Percentiles rank a stretch among this genome's conserved stretches.
Evolutionary conservation across 2,329 filamentous ascomycete genomes (phyloP).

Genomic region (Cladosporium sp.): DNA sequence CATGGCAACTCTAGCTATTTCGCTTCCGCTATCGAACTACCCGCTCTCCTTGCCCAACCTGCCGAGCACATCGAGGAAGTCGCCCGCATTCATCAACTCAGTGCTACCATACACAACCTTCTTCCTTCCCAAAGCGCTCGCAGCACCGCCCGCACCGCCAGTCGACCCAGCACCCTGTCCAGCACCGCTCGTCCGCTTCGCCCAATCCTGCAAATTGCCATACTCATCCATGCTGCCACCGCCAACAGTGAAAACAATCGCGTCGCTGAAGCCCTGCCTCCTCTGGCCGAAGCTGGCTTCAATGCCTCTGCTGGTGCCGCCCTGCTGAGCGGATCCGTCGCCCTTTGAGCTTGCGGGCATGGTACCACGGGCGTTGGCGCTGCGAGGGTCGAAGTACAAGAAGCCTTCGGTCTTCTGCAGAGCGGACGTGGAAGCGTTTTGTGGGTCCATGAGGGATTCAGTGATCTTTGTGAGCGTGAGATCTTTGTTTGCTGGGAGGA

Average conservation of each 20-base stretch:
- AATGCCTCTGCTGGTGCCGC: slow-evolving; percentile 53
- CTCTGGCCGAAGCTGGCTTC: slow-evolving; percentile 85
- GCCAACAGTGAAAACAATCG: slow-evolving; percentile 50
- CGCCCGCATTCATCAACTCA: slow-evolving; percentile 61
- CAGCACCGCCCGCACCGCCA: slow-evolving; percentile 42
- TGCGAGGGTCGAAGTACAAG: slow-evolving; percentile 93
- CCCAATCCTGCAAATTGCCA: slow-evolving; percentile 95
- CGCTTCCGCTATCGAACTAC: slow-evolving; percentile 16
- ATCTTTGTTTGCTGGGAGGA: slow-evolving; percentile 92
- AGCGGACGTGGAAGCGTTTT: slow-evolving; percentile 81
- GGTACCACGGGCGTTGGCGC: slow-evolving; percentile 85
- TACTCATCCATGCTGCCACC: slow-evolving; percentile 99
- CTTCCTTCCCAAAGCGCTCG: slow-evolving; percentile 59
- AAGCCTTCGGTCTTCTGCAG: slow-evolving; percentile 96
- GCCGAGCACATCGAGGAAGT: slow-evolving; percentile 58
- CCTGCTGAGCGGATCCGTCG: slow-evolving; percentile 22
- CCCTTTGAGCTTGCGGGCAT: slow-evolving; percentile 71
- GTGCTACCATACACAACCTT: slow-evolving; percentile 94
- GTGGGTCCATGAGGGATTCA: slow-evolving; percentile 95
- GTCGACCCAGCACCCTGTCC: neutral
- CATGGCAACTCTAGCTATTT: too few species aligned
- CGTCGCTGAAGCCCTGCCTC: slow-evolving; percentile 46
- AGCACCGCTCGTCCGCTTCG: slow-evolving; percentile 61
- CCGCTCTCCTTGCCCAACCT: slow-evolving; percentile 54
- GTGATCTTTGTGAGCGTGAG: slow-evolving; percentile 96